Conservation (phyloP, 345 rosid genomes). For the Gossypium arboreum region DNA sequence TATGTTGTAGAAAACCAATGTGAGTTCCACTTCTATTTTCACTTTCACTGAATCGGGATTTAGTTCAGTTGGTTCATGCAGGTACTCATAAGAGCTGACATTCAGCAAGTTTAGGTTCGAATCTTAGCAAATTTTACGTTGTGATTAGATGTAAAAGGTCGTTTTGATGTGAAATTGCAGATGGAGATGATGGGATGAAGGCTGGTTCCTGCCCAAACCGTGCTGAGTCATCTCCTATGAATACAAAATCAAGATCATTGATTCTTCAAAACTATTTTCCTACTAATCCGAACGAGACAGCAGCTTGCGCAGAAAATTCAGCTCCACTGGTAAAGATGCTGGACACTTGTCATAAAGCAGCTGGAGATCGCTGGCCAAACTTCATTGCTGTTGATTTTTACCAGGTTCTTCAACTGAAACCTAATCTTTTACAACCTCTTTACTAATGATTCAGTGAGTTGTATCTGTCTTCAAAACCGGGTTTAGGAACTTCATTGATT, state of each 20-base stretch:
- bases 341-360: constrained; percentile 63
- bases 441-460: background rate
- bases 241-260: constrained; percentile 50
- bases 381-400: constrained; percentile 92
- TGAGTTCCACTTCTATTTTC: constrained; percentile 27
- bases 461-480: background rate
- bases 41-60: too few relatives aligned
- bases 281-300: constrained; percentile 56
- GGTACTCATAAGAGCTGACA: too few relatives aligned
- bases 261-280: constrained; percentile 71
- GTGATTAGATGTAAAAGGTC: background rate
- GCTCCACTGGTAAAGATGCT: constrained; percentile 60
- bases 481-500: background rate
- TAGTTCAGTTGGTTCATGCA: too few relatives aligned
- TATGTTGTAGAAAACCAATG: constrained; percentile 89
- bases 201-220: constrained; percentile 68
- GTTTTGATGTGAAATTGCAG: constrained; percentile 40
- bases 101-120: too few relatives aligned
- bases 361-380: constrained; percentile 94
- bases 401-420: constrained; percentile 43
- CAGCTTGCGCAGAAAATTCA: constrained; percentile 72
- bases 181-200: constrained; percentile 74
- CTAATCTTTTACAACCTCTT: background rate
- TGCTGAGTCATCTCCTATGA: constrained; percentile 63
- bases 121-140: too few relatives aligned